Percentiles rank a stretch among this genome's conserved stretches.
These are phyloP conservation scores for Colletotrichum tanaceti DNA, from an alignment of 2,329 filamentous ascomycete species.

Conservation along the genomic window DNA sequence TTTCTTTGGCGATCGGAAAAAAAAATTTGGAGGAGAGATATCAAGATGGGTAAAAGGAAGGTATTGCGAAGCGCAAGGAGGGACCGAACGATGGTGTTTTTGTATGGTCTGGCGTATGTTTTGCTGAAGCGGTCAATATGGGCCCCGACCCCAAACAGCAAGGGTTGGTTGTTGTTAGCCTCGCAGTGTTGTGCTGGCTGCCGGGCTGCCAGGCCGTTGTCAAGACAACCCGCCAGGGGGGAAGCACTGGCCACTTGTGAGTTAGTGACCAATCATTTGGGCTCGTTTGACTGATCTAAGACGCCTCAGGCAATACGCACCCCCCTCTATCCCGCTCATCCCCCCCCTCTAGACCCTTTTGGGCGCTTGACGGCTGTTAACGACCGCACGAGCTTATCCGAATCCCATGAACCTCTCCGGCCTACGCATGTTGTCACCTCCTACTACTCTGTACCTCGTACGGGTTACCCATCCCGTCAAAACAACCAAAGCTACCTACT, in stretches of 20 bases:
- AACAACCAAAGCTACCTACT: conserved; percentile 30
- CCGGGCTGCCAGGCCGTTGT: conserved; percentile 40
- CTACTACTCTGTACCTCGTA: no score
- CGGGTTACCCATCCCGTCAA: conserved; percentile 5
- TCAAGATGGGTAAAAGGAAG: conserved; percentile 38
- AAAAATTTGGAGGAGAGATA: conserved; percentile 5
- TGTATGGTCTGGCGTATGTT: conserved; percentile 41
- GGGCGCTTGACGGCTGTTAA: conserved; percentile 28
- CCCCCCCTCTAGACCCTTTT: conserved; percentile 20
- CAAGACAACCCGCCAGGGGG: conserved; percentile 37
- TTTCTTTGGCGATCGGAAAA: conserved; percentile 13
- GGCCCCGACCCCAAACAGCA: conserved; percentile 40
- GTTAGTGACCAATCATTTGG: conserved; percentile 25
- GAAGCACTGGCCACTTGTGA: conserved; percentile 30
- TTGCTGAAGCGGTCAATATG: conserved; percentile 40
- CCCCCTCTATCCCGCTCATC: conserved; percentile 10
- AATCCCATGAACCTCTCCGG: not conserved
- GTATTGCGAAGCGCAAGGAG: conserved; percentile 32
- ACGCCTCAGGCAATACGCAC: conserved; percentile 38
- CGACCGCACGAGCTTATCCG: conserved; percentile 18
- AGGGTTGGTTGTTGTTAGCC: conserved; percentile 37
- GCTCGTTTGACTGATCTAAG: not conserved
- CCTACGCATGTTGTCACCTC: not conserved
- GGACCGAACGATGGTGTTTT: conserved; percentile 40
- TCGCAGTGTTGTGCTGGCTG: conserved; percentile 33